A percentile compares a stretch with the other conserved stretches of the same genome.
phyloP scores from a whole-genome alignment of 495 filamentous ascomycete species.

The Pyrenula aspistea region DNA sequence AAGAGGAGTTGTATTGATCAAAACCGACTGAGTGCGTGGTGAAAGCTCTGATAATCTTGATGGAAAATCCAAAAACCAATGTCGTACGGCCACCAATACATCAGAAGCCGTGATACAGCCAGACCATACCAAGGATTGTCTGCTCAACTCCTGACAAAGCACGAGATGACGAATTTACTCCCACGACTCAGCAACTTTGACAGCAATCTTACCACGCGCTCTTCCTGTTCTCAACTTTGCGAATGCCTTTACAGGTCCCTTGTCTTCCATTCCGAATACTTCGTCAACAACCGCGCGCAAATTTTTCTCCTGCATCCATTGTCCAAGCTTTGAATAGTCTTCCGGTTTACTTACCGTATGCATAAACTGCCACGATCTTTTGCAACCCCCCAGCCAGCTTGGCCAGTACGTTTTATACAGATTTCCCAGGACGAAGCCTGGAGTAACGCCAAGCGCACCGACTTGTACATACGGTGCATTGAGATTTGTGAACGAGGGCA shows the following conservation, averaged over 20 bases:
- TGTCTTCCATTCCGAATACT: conserved; percentile 46
- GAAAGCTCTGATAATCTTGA: no score
- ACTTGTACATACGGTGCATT: conserved; percentile 47
- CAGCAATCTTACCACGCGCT: conserved; percentile 57
- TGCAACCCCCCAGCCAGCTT: conserved; percentile 51
- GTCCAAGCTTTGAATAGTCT: conserved; percentile 40
- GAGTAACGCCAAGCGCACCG: conserved; percentile 24
- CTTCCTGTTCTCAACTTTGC: conserved; percentile 48
- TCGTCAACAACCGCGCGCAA: conserved; percentile 49
- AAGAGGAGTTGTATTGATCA: no score
- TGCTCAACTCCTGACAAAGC: no score
- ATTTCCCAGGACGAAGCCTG: conserved; percentile 2
- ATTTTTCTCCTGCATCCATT: conserved; percentile 50
- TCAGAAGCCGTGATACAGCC: no score
- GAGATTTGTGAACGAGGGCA: conserved; percentile 40
- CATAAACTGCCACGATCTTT: conserved; percentile 37
- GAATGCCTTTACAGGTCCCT: conserved; percentile 42
- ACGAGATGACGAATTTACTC: no score
- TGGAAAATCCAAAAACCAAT: no score
- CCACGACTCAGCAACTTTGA: conserved; percentile 47
- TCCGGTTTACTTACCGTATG: conserved; percentile 23
- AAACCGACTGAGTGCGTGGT: no score
- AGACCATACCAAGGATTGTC: no score
- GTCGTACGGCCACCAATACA: no score
- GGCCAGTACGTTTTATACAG: conserved; percentile 31